phyloP scores from a whole-genome alignment of 306 rosid species.

The Oemleria cerasiformis region DNA sequence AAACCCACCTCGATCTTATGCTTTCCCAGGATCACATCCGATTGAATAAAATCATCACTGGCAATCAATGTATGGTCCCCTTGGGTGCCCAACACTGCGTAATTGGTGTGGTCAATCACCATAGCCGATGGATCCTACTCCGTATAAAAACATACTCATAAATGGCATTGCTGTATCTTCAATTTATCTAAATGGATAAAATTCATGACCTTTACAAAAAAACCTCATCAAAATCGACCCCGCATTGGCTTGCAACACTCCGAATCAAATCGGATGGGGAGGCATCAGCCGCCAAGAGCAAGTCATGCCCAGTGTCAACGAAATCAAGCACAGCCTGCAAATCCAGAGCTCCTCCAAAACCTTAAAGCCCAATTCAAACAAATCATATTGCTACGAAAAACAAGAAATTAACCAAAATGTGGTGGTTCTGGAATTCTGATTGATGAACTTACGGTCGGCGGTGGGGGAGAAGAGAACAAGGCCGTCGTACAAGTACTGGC shows the following conservation, averaged over 20 bases:
- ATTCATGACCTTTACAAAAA: background rate
- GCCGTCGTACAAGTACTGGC: background rate
- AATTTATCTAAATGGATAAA: background rate
- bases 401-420: background rate
- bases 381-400: background rate
- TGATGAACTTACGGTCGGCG: background rate
- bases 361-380: background rate
- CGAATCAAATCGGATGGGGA: slow-evolving; percentile 2
- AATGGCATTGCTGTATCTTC: background rate
- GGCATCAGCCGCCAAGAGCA: background rate
- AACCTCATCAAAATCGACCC: background rate
- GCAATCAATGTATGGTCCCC: slow-evolving; percentile 58
- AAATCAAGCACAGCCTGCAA: background rate
- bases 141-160: background rate
- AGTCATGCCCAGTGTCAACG: background rate
- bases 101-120: background rate
- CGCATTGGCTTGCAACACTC: background rate
- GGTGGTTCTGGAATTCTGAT: background rate
- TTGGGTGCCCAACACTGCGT: slow-evolving; percentile 30
- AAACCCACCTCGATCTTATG: slow-evolving; percentile 58
- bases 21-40: slow-evolving; percentile 69
- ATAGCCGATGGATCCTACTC: background rate
- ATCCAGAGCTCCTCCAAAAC: background rate
- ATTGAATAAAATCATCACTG: slow-evolving; percentile 56
- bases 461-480: background rate